Conservation (phyloP, 1,139 yeast genomes). For the Hansenula sp. region DNA sequence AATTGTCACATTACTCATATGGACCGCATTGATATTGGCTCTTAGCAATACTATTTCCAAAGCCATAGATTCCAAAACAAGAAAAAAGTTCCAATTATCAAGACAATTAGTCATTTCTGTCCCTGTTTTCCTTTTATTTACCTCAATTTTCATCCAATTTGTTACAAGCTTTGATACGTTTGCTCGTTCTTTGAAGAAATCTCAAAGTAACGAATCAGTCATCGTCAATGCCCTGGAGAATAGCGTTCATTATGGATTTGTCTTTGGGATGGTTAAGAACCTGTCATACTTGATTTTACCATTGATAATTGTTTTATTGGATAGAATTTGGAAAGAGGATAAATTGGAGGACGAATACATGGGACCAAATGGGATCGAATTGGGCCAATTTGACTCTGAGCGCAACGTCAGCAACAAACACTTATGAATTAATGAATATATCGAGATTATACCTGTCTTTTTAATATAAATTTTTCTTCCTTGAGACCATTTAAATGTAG, state of each 20-base stretch:
- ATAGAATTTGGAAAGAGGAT: neutral
- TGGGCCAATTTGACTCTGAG: neutral
- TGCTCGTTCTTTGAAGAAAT: conserved; percentile 1
- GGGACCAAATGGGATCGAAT: neutral
- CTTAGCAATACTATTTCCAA: neutral
- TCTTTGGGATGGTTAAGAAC: neutral
- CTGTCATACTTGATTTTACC: neutral
- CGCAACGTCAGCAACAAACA: neutral
- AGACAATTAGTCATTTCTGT: conserved; percentile 1
- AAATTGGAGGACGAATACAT: neutral
- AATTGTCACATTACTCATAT: neutral
- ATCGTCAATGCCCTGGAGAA: conserved; percentile 1
- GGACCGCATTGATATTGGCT: neutral
- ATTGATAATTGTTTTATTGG: neutral
- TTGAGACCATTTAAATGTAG: too few species aligned
- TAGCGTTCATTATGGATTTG: neutral
- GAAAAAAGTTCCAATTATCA: neutral
- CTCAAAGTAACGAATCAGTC: conserved; percentile 1
- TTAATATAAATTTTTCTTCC: neutral
- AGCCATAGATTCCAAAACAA: neutral
- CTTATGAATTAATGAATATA: neutral
- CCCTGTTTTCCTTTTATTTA: neutral
- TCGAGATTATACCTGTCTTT: too few species aligned
- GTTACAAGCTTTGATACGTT: conserved; percentile 2
- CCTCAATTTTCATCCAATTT: conserved; percentile 1